phyloP scores from a whole-genome alignment of 2,329 filamentous ascomycete genomes.

The Ceratocystis lukuohia region DNA sequence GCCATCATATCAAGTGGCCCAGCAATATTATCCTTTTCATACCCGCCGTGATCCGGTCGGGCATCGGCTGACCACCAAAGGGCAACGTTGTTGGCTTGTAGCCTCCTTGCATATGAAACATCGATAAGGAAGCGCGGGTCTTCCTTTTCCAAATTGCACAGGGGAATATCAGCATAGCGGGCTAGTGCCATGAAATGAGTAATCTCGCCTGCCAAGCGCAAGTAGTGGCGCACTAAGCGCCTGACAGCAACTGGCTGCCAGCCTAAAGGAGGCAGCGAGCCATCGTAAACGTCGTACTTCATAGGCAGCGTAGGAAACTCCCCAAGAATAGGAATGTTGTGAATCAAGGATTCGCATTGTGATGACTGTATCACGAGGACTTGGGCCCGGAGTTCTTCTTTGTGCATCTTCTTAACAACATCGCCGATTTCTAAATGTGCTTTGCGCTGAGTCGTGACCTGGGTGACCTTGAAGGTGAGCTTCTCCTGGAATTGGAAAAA shows the following conservation, averaged over 20 bases:
- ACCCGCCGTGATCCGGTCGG: conserved; percentile 85
- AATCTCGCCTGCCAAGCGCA: conserved; percentile 87
- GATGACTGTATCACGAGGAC: conserved; percentile 86
- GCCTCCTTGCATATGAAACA: conserved; percentile 76
- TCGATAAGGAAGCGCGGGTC: conserved; percentile 94
- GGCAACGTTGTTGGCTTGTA: conserved; percentile 85
- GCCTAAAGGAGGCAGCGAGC: conserved; percentile 75
- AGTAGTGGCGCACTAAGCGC: conserved; percentile 74
- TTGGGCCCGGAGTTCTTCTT: conserved; percentile 66
- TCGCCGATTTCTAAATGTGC: conserved; percentile 80
- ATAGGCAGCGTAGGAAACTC: conserved; percentile 76
- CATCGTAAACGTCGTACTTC: conserved; percentile 70
- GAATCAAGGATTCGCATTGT: conserved; percentile 63
- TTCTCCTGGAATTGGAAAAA: conserved; percentile 79
- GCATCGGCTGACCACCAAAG: conserved; percentile 91
- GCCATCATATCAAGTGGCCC: conserved; percentile 72
- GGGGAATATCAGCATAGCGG: conserved; percentile 80
- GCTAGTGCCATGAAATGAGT: conserved; percentile 76
- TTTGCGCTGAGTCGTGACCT: conserved; percentile 81
- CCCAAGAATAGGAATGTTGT: conserved; percentile 70
- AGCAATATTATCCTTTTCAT: conserved; percentile 82
- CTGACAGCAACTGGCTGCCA: conserved; percentile 88
- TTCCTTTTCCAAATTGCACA: conserved; percentile 90
- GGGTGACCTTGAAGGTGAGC: conserved; percentile 70
- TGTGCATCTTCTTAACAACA: conserved; percentile 76